Evolutionary conservation across 2,329 filamentous ascomycete genomes (phyloP).

Genomic region (Ophiostoma australiae): DNA sequence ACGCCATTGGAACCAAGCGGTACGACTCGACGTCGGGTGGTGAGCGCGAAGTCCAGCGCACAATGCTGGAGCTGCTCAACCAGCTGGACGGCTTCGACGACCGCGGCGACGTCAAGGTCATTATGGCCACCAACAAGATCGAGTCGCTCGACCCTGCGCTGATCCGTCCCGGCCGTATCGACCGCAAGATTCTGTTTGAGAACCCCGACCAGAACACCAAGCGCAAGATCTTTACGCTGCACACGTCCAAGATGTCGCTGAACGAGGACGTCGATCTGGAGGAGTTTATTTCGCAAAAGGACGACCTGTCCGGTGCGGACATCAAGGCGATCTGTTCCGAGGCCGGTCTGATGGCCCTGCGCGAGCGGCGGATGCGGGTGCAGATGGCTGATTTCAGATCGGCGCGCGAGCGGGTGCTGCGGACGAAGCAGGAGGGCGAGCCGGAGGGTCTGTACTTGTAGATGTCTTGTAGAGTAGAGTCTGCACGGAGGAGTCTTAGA

Average conservation of each 20-base stretch:
- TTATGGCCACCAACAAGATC: constrained; percentile 99
- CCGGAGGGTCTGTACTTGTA: constrained; percentile 99
- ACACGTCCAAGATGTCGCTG: constrained; percentile 98
- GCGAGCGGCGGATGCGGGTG: constrained; percentile 94
- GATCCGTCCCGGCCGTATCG: constrained; percentile 95
- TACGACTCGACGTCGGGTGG: constrained; percentile 97
- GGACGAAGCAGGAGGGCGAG: constrained; percentile 98
- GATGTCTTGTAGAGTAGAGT: constrained; percentile 18
- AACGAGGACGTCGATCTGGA: constrained; percentile 96
- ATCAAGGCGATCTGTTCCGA: constrained; percentile 99
- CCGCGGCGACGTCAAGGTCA: constrained; percentile 96
- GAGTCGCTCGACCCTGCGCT: constrained; percentile 93
- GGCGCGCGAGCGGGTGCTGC: constrained; percentile 87
- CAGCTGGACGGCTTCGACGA: constrained; percentile 99
- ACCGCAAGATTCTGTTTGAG: constrained; percentile 85
- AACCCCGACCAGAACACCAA: constrained; percentile 76
- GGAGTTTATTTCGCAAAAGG: constrained; percentile 97
- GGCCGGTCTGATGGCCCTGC: constrained; percentile 85
- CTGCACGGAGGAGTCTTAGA: not conserved
- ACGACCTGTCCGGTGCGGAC: constrained; percentile 92
- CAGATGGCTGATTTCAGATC: constrained; percentile 98
- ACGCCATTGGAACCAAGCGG: constrained; percentile 97
- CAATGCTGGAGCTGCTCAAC: constrained; percentile 96
- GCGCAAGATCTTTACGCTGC: constrained; percentile 96
- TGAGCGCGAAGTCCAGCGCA: constrained; percentile 95